These are phyloP conservation scores for Penicillium riverlandense DNA, from an alignment of 495 filamentous ascomycete genomes.

Conservation along the genomic window DNA sequence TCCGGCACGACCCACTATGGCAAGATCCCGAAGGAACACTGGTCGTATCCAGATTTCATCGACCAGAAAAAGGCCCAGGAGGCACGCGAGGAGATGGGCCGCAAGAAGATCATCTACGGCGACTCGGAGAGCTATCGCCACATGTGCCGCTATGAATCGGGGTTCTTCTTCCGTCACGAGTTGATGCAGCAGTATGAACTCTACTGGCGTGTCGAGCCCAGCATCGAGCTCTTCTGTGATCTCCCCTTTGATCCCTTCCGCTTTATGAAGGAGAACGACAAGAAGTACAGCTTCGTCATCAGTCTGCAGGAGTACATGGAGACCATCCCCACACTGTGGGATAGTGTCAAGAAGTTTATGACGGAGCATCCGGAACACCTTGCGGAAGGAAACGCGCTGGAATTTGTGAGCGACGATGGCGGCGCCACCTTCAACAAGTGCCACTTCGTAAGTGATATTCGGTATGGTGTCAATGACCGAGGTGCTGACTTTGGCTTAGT, in stretches of 20 bases:
- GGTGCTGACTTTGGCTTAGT: conserved; percentile 36
- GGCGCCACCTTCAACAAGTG: conserved; percentile 92
- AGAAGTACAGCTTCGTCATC: conserved; percentile 85
- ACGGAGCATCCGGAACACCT: conserved; percentile 83
- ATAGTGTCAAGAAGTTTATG: conserved; percentile 87
- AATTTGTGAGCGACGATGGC: conserved; percentile 82
- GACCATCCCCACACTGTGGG: conserved; percentile 94
- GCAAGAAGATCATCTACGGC: conserved; percentile 87
- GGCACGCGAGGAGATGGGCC: conserved; percentile 76
- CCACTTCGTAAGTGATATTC: conserved; percentile 70
- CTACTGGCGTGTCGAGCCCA: conserved; percentile 91
- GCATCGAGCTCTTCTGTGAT: conserved; percentile 82
- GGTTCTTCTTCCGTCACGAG: conserved; percentile 85
- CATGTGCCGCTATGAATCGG: conserved; percentile 91
- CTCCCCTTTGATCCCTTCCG: conserved; percentile 78
- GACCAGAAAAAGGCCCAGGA: conserved; percentile 77
- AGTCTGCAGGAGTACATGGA: conserved; percentile 93
- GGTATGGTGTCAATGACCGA: not conserved
- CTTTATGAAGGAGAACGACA: conserved; percentile 79
- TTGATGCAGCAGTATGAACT: conserved; percentile 81
- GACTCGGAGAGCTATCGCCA: conserved; percentile 88
- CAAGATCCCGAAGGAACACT: conserved; percentile 74
- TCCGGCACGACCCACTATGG: conserved; percentile 89
- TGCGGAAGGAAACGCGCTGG: conserved; percentile 75
- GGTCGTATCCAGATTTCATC: conserved; percentile 83